Conservation (phyloP, 176 grass and related monocot species). For the Raddia guianensis region DNA sequence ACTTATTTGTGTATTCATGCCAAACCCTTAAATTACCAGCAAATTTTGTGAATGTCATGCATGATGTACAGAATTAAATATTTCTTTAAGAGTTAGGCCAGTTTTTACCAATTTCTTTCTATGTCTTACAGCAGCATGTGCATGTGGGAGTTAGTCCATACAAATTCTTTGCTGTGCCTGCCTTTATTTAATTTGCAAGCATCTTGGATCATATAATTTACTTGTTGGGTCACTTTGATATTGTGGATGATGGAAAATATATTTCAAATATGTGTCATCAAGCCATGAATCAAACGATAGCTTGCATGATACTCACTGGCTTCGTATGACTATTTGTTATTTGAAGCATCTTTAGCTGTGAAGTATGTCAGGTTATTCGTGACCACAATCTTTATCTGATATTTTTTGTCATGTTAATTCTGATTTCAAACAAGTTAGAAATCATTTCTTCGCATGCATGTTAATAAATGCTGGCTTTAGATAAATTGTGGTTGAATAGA, state of each 20-base stretch:
- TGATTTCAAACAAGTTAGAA: neutral
- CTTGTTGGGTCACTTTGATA: neutral
- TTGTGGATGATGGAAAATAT: neutral
- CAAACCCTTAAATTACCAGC: neutral
- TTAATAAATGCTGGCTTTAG: neutral
- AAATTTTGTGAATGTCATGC: neutral
- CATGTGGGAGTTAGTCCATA: neutral
- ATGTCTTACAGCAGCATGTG: neutral
- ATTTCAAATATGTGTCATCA: neutral
- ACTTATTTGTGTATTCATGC: neutral
- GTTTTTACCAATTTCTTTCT: neutral
- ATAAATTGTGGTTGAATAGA: neutral
- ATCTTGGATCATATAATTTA: neutral
- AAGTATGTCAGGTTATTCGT: neutral
- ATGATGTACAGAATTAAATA: neutral
- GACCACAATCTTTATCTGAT: neutral
- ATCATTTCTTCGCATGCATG: neutral
- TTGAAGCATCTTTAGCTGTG: slow-evolving; percentile 15
- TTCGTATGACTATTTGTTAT: neutral
- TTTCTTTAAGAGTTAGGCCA: neutral
- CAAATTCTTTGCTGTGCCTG: neutral
- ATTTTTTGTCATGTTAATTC: neutral
- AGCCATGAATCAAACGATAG: neutral
- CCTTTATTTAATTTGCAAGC: slow-evolving; percentile 24
- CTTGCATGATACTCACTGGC: neutral